Evolutionary conservation across 2,329 filamentous ascomycete genomes (phyloP).

Genomic region (Aspergillus novoparasiticus): DNA sequence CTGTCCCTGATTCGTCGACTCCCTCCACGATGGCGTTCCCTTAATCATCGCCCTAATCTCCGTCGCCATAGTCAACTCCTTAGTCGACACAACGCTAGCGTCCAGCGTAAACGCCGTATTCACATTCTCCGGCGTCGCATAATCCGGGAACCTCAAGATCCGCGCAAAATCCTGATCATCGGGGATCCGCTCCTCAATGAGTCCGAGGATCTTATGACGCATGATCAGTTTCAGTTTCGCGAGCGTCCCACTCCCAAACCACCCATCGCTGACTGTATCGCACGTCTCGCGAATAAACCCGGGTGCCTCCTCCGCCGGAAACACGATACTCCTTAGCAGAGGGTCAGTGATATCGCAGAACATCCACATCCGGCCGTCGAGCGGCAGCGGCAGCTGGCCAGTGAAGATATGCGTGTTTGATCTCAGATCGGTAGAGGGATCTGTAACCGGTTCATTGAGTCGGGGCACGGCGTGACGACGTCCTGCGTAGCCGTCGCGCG

Average conservation of each 20-base stretch:
- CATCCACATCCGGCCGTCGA: conserved; percentile 91
- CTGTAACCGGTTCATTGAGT: conserved; percentile 15
- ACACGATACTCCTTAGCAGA: conserved; percentile 66
- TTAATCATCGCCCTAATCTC: conserved; percentile 40
- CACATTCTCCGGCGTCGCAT: conserved; percentile 28
- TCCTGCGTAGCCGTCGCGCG: conserved; percentile 32
- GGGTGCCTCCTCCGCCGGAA: conserved; percentile 57
- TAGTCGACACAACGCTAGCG: conserved; percentile 19
- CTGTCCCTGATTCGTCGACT: conserved; percentile 10
- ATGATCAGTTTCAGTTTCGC: conserved; percentile 84
- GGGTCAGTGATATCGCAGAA: conserved; percentile 89
- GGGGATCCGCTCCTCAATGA: conserved; percentile 49
- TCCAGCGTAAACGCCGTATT: conserved; percentile 29
- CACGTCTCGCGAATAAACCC: conserved; percentile 60
- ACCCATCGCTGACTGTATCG: conserved; percentile 70
- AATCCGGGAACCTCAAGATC: conserved; percentile 43
- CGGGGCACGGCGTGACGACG: conserved; percentile 34
- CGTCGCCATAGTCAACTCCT: conserved; percentile 35
- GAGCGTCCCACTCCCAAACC: conserved; percentile 80
- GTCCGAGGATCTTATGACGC: conserved; percentile 77
- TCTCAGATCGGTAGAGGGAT: conserved; percentile 6
- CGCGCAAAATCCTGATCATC: conserved; percentile 39
- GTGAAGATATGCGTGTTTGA: conserved; percentile 72
- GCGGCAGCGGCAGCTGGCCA: conserved; percentile 67
- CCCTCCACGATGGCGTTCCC: conserved; percentile 33